Base-by-base conservation (phyloP, 1,139 yeast species). In the Geotrichum carabidarum region DNA sequence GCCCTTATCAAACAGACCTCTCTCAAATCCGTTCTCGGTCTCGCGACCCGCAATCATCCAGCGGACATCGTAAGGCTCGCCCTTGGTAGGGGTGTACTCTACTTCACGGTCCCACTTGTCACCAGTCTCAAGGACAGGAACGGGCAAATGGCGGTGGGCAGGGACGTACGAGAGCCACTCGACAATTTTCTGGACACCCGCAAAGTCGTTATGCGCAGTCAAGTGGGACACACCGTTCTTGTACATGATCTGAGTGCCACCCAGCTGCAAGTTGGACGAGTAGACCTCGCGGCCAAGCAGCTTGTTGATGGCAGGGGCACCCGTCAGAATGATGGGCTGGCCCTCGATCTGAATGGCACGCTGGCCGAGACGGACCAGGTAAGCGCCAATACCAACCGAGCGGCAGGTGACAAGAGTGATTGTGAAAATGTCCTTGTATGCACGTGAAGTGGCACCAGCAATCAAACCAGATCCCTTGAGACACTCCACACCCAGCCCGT, bases 331-430 rank as follows among this genome's bases (percentile, higher is more conserved):
- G 65, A 93, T 90, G 58, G 99, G 99, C 75, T 93, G 98, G 50
- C 99, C 99, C 71, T 93, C 98, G 64, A 93, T 86, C 77, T 93
- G 99, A 68, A 93, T 91, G 48, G 98, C 95, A 79, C 99, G 87
- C 79, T 93, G 98, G 68, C 99, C 99, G 62, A 93, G 81, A 74
- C 99, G 86, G 45, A 93, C 99, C 70, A 93, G 80, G 71, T 93
- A 93, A 48, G 99, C 99, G 78, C 99, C 99, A 73, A 93, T 93
- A 83, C 99, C 99, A 66, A 93, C 99, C 47, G 98, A 90, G 78
- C 99, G 84, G 77, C 98, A 91, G 27, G 99, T 93, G 54, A 93
- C 99, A 71, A 93, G 79, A 22, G 99, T 93, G 59, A 91, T 83
- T 34, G 99, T 93, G 77, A 93, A 93, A 61, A 93, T 93, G 69